Percentiles rank a stretch among this genome's conserved stretches.
These are phyloP conservation scores for Cydonia oblonga DNA, from an alignment of 331 rosid species.

Conservation along the genomic window DNA sequence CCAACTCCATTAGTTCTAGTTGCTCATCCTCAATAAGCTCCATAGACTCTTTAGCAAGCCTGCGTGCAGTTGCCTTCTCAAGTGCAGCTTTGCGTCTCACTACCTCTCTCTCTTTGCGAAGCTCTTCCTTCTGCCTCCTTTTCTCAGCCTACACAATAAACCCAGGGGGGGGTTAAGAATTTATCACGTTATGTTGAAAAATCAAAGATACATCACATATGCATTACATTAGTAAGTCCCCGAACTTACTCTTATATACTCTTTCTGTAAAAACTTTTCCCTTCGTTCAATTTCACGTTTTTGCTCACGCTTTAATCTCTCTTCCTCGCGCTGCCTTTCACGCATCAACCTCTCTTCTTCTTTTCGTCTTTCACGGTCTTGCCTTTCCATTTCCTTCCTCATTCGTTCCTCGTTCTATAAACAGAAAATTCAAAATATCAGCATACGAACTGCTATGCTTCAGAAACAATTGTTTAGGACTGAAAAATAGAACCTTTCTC, in stretches of 20 bases:
- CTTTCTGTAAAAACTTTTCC: constrained; percentile 82
- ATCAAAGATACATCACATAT: not conserved
- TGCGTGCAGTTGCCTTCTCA: constrained; percentile 93
- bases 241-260: constrained; percentile 59
- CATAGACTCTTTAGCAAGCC: constrained; percentile 93
- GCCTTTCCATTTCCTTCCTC: constrained; percentile 84
- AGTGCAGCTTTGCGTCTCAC: constrained; percentile 90
- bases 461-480: not conserved
- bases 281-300: constrained; percentile 78
- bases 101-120: constrained; percentile 79
- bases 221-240: not conserved
- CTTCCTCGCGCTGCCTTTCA: constrained; percentile 83
- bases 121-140: constrained; percentile 77
- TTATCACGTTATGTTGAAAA: not conserved
- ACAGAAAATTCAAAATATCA: constrained; percentile 14
- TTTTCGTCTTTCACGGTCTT: constrained; percentile 82
- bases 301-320: constrained; percentile 81
- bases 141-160: constrained; percentile 58
- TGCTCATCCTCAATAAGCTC: constrained; percentile 98
- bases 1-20: constrained; percentile 94
- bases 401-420: constrained; percentile 69
- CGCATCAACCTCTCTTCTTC: constrained; percentile 96
- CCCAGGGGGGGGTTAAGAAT: not conserved
- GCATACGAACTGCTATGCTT: constrained; percentile 2
- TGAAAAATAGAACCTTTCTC: constrained; percentile 50